Evolutionary conservation across 2,329 filamentous ascomycete genomes (phyloP).

Genomic region (Aspergillus quadricinctus): DNA sequence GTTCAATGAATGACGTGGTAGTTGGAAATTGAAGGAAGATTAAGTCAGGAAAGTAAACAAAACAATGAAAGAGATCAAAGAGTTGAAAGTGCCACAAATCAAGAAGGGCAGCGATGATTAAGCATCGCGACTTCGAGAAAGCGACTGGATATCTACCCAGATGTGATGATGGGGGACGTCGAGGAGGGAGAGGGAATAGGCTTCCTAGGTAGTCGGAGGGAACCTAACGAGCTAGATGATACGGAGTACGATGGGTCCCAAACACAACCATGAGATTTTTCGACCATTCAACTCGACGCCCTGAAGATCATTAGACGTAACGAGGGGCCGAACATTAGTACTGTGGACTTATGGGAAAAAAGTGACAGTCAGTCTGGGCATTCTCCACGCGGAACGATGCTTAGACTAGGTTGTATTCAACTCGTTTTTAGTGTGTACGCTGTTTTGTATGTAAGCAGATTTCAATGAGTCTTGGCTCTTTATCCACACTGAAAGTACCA

Average conservation of each 20-base stretch:
- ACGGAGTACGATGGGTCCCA: background rate
- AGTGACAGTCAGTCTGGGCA: conserved; percentile 11
- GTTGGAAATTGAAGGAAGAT: background rate
- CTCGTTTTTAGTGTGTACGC: background rate
- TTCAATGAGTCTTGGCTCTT: background rate
- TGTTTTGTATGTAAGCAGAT: background rate
- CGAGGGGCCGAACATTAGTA: conserved; percentile 9
- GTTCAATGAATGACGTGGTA: background rate
- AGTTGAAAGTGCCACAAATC: conserved; percentile 8
- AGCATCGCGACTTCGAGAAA: conserved; percentile 10
- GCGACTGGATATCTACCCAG: background rate
- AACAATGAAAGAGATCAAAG: conserved; percentile 5
- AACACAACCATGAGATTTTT: conserved; percentile 7
- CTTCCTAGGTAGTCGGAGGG: background rate
- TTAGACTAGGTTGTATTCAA: background rate
- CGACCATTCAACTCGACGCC: conserved; percentile 5
- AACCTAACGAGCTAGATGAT: background rate
- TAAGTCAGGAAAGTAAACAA: conserved; percentile 1
- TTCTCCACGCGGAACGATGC: conserved; percentile 9
- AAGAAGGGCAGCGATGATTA: conserved; percentile 9
- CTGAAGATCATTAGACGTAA: conserved; percentile 18
- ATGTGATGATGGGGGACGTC: background rate
- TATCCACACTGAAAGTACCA: background rate
- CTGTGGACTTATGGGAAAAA: background rate
- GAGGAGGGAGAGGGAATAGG: conserved; percentile 1